Conservation (phyloP, 1,139 yeast genomes). For the Debaryomyces sp. region DNA sequence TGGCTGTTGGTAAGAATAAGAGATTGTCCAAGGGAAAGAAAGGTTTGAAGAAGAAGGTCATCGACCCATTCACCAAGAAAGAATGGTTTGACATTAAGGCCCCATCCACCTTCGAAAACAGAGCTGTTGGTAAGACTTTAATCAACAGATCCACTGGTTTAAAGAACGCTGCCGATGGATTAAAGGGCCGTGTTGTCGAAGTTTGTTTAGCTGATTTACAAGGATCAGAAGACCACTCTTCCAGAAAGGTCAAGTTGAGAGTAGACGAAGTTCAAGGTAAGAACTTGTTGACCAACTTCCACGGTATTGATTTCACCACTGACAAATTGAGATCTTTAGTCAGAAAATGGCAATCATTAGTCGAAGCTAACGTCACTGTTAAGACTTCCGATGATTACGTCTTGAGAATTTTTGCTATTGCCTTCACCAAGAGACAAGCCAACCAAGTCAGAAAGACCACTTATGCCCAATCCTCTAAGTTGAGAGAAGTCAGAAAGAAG, state of each 20-base stretch:
- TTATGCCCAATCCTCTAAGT: slow-evolving; percentile 53
- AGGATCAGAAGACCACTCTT: slow-evolving; percentile 55
- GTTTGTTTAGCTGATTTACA: slow-evolving; percentile 53
- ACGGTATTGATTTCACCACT: slow-evolving; percentile 53
- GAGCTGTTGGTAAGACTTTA: slow-evolving; percentile 54
- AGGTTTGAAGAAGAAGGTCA: slow-evolving; percentile 55
- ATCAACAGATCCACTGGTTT: slow-evolving; percentile 55
- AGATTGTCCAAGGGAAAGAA: slow-evolving; percentile 57
- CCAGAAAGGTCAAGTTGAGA: slow-evolving; percentile 56
- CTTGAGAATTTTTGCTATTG: slow-evolving; percentile 53
- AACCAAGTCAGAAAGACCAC: slow-evolving; percentile 55
- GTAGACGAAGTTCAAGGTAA: slow-evolving; percentile 58
- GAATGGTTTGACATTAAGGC: slow-evolving; percentile 58
- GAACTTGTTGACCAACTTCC: slow-evolving; percentile 57
- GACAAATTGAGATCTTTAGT: slow-evolving; percentile 56
- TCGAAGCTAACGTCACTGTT: slow-evolving; percentile 55
- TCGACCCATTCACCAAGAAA: slow-evolving; percentile 55
- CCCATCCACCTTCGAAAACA: slow-evolving; percentile 54
- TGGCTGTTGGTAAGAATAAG: slow-evolving; percentile 59
- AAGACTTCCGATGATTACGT: slow-evolving; percentile 55
- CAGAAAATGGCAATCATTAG: slow-evolving; percentile 57
- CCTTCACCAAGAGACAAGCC: slow-evolving; percentile 56
- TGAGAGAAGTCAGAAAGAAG: slow-evolving; percentile 55
- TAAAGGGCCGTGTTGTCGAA: slow-evolving; percentile 55
- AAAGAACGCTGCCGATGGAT: slow-evolving; percentile 55